Percentiles rank a stretch among this genome's conserved stretches.
Evolutionary conservation across 1,284 basidiomycete genomes (phyloP).

Genomic region (Lentinus polychrous): DNA sequence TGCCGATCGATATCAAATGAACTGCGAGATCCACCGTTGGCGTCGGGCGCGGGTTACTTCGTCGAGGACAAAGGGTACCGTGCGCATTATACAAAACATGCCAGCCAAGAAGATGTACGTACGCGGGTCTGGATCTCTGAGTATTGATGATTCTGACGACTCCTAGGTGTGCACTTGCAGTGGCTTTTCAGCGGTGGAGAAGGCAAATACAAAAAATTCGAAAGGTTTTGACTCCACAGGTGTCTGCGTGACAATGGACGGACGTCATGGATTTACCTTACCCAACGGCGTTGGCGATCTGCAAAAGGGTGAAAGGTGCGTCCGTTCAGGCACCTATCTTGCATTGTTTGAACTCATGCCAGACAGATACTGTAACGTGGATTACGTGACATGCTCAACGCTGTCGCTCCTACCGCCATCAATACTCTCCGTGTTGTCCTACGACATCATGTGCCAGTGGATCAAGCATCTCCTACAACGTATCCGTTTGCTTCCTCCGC

Average conservation of each 20-base stretch:
- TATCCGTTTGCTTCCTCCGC: not conserved
- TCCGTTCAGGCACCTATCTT: not conserved
- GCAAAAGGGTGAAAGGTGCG: slow-evolving; percentile 22
- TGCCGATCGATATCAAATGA: slow-evolving; percentile 14
- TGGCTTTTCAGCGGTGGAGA: slow-evolving; percentile 12
- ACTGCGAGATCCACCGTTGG: slow-evolving; percentile 18
- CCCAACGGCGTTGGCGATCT: slow-evolving; percentile 20
- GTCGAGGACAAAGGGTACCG: slow-evolving; percentile 19
- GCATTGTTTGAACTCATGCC: too few species aligned
- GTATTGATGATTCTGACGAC: not conserved
- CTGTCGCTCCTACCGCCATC: slow-evolving; percentile 2
- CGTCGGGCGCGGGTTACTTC: slow-evolving; percentile 21
- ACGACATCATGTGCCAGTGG: slow-evolving; percentile 21
- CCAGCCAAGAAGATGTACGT: slow-evolving; percentile 16
- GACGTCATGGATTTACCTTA: slow-evolving; percentile 18
- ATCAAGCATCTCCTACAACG: slow-evolving; percentile 5
- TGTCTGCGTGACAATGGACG: slow-evolving; percentile 15
- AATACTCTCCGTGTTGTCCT: slow-evolving; percentile 4
- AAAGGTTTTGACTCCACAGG: slow-evolving; percentile 18
- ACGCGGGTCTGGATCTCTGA: not conserved
- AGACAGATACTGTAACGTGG: slow-evolving; percentile 12
- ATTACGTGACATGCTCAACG: slow-evolving; percentile 16
- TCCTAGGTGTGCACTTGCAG: slow-evolving; percentile 16
- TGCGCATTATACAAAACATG: slow-evolving; percentile 10
- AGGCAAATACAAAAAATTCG: slow-evolving; percentile 13